phyloP scores from a whole-genome alignment of 1,284 basidiomycete genomes.

The Naganishia cerealis region DNA sequence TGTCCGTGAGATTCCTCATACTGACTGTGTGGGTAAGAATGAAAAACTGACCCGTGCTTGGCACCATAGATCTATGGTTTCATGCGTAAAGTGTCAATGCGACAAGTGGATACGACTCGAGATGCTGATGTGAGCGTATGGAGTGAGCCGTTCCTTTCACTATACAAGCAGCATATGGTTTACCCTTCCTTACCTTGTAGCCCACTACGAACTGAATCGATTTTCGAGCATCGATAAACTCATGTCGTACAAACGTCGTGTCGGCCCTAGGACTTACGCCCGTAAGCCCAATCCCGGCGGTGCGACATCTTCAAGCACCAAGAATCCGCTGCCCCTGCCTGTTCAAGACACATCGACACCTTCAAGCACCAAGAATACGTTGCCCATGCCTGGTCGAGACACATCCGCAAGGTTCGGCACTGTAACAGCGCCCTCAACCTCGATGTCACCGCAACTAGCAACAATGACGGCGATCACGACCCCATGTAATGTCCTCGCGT shows the following conservation, averaged over 20 bases:
- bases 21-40: conserved; percentile 28
- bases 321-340: too few species aligned
- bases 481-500: neutral
- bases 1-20: conserved; percentile 59
- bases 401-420: neutral
- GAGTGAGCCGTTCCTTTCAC: conserved; percentile 63
- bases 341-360: too few species aligned
- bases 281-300: neutral
- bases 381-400: neutral
- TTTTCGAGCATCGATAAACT: conserved; percentile 81
- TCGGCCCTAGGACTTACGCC: conserved; percentile 45
- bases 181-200: conserved; percentile 54
- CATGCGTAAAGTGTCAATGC: conserved; percentile 93
- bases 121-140: conserved; percentile 75
- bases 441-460: neutral
- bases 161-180: conserved; percentile 13
- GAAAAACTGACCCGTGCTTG: conserved; percentile 38
- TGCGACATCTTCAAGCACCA: neutral
- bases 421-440: neutral
- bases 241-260: conserved; percentile 84
- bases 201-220: conserved; percentile 81
- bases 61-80: conserved; percentile 81
- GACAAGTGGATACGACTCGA: conserved; percentile 3
- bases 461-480: neutral
- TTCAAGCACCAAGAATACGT: neutral